Conservation (phyloP, 257 asterid genomes). For the Primulina huaijiensis region DNA sequence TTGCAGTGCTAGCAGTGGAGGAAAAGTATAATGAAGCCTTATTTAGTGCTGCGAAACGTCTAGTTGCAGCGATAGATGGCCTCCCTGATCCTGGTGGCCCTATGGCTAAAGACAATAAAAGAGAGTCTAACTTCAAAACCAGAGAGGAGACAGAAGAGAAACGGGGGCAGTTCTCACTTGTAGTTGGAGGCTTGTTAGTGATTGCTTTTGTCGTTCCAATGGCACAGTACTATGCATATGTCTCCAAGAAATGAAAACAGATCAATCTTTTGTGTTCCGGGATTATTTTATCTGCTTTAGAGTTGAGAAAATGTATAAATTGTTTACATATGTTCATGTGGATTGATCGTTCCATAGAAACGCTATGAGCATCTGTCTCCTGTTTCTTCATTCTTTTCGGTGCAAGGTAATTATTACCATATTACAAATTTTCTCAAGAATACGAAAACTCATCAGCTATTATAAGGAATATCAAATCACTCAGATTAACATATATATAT, state of each 20-base stretch:
- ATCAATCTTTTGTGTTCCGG: constrained; percentile 20
- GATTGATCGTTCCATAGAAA: constrained; percentile 22
- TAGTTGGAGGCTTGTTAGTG: constrained; percentile 94
- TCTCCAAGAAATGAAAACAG: constrained; percentile 71
- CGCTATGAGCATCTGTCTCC: constrained; percentile 13
- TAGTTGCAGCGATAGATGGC: constrained; percentile 88
- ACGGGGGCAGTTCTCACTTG: constrained; percentile 93
- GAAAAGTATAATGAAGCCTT: constrained; percentile 96
- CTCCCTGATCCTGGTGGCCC: constrained; percentile 99
- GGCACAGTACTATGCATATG: constrained; percentile 96
- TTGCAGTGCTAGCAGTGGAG: constrained; percentile 83
- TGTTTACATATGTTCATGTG: constrained; percentile 28
- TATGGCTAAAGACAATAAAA: constrained; percentile 56
- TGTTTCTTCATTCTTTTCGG: not conserved
- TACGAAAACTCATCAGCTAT: not conserved
- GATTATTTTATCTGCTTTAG: constrained; percentile 25
- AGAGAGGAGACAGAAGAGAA: constrained; percentile 91
- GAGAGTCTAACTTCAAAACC: constrained; percentile 94
- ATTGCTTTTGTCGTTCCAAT: constrained; percentile 98
- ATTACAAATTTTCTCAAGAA: not conserved
- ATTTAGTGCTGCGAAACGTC: constrained; percentile 63
- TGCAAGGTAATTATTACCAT: too few relatives aligned
- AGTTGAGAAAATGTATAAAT: constrained; percentile 47
- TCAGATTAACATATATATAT: not conserved
- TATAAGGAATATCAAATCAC: not conserved